Percentiles rank a stretch among this genome's conserved stretches.
Conservation (phyloP, 2,329 filamentous ascomycete species). For the Fusarium phyllophilum region DNA sequence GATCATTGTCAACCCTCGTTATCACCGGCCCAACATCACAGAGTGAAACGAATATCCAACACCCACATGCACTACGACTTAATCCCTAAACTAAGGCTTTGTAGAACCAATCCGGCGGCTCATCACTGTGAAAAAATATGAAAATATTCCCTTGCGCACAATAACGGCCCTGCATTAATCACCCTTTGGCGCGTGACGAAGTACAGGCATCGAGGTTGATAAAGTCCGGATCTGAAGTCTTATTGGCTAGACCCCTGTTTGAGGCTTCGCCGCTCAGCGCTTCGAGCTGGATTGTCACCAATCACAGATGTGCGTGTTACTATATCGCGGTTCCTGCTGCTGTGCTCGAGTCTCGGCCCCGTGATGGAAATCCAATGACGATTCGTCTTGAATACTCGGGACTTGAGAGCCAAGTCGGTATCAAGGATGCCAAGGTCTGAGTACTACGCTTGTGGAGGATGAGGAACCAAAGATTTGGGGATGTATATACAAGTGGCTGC, state of each 20-base stretch:
- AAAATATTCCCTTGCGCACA: slow-evolving; percentile 14
- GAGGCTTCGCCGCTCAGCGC: slow-evolving; percentile 42
- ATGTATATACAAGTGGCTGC: slow-evolving; percentile 42
- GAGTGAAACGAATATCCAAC: slow-evolving; percentile 37
- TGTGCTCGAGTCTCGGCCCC: slow-evolving; percentile 33
- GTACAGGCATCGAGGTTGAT: slow-evolving; percentile 19
- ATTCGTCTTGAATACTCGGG: slow-evolving; percentile 20
- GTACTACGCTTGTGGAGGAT: slow-evolving; percentile 30
- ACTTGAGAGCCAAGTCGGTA: slow-evolving; percentile 28
- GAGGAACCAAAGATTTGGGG: slow-evolving; percentile 4
- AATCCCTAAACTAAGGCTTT: slow-evolving; percentile 16
- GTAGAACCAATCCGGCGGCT: slow-evolving; percentile 36
- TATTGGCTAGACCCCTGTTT: slow-evolving; percentile 44
- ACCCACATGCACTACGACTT: slow-evolving; percentile 26
- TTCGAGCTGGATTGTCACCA: slow-evolving; percentile 43
- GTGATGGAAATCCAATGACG: slow-evolving; percentile 34
- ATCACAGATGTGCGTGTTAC: slow-evolving; percentile 36
- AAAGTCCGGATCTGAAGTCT: slow-evolving; percentile 3
- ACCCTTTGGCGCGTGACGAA: slow-evolving; percentile 41
- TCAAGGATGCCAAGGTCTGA: slow-evolving; percentile 18
- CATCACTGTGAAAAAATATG: slow-evolving; percentile 30
- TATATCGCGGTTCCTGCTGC: slow-evolving; percentile 23
- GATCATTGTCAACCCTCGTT: slow-evolving; percentile 9
- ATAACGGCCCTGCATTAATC: slow-evolving; percentile 39
- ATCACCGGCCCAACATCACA: slow-evolving; percentile 12